Conservation (phyloP, 1,284 basidiomycete genomes). For the Sporisorium graminicola region DNA sequence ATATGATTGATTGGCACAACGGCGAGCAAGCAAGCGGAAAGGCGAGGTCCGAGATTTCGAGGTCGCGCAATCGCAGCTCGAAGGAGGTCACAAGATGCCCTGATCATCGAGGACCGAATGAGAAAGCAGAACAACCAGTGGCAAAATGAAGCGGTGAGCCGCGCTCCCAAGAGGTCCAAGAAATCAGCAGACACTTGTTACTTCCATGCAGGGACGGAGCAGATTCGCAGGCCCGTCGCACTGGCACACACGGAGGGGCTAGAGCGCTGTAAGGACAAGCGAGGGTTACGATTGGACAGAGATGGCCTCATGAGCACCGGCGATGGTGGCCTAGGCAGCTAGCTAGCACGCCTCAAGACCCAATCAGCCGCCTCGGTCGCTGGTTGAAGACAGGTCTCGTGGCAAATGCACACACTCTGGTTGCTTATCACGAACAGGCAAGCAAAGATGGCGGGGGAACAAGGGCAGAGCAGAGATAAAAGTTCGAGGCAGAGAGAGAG, state of each 20-base stretch:
- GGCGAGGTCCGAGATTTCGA: constrained; percentile 12
- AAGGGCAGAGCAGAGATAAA: constrained; percentile 17
- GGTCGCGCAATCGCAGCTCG: no score
- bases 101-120: not conserved
- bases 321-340: constrained; percentile 9
- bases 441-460: no score
- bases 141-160: not conserved
- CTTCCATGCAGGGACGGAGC: not conserved
- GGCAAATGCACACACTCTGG: constrained; percentile 4
- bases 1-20: not conserved
- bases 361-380: not conserved
- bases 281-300: constrained; percentile 28
- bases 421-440: no score
- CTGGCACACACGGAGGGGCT: not conserved
- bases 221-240: not conserved
- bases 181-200: not conserved
- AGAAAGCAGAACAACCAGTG: not conserved
- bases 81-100: no score
- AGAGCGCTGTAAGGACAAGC: not conserved
- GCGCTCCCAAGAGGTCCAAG: no score
- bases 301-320: constrained; percentile 30
- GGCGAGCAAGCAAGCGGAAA: constrained; percentile 6
- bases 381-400: constrained; percentile 18
- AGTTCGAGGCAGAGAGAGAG: not conserved
- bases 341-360: no score